These are phyloP conservation scores for Candida caryicola DNA, from an alignment of 805 yeast genomes.

Conservation along the genomic window DNA sequence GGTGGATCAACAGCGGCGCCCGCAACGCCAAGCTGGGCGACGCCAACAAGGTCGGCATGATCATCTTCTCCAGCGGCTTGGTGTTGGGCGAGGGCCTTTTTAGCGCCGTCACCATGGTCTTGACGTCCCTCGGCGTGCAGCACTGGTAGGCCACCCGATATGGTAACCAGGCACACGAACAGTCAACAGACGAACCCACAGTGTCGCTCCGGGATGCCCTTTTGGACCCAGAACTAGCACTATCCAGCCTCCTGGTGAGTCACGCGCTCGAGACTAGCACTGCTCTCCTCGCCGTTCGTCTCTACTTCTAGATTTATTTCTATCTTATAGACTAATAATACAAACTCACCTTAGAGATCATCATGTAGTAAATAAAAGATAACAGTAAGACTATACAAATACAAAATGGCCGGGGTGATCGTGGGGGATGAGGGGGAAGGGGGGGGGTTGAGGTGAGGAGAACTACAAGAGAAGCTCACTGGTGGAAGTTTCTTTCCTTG, in stretches of 20 bases:
- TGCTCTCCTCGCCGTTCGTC: too few species aligned
- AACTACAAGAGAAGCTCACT: too few species aligned
- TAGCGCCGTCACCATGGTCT: slow-evolving; percentile 75
- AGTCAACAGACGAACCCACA: too few species aligned
- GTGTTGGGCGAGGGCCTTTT: slow-evolving; percentile 93
- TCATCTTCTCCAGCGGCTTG: slow-evolving; percentile 86
- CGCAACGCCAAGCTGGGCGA: slow-evolving; percentile 27
- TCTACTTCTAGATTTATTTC: neutral
- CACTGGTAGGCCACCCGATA: slow-evolving; percentile 5
- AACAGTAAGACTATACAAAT: slow-evolving; percentile 1
- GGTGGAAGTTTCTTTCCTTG: slow-evolving; percentile 44
- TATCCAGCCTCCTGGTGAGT: too few species aligned
- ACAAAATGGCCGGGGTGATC: slow-evolving; percentile 1
- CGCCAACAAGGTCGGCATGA: slow-evolving; percentile 62
- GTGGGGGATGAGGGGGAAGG: too few species aligned
- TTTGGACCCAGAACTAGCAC: too few species aligned
- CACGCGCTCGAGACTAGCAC: too few species aligned
- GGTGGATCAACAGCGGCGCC: slow-evolving; percentile 45
- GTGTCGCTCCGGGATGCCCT: too few species aligned
- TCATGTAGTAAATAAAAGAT: neutral
- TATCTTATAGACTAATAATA: neutral
- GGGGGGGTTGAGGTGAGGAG: neutral
- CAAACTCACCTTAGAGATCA: neutral
- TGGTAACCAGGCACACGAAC: neutral
- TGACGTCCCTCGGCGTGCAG: slow-evolving; percentile 56